These are phyloP conservation scores for Hirsutella thompsonii DNA, from an alignment of 2,329 filamentous ascomycete genomes.

Conservation along the genomic window DNA sequence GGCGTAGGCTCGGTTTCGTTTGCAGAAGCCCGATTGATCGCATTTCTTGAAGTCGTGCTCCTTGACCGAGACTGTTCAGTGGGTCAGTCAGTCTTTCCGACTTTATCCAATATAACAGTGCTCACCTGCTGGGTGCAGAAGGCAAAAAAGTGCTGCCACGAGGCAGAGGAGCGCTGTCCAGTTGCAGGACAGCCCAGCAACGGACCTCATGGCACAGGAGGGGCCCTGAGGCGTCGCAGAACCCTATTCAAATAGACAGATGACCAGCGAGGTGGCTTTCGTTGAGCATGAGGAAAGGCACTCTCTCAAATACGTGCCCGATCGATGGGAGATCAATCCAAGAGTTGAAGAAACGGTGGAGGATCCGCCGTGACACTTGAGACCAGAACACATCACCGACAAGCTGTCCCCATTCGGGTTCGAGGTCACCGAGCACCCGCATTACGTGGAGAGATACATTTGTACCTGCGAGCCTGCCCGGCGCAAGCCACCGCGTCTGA, in stretches of 20 bases:
- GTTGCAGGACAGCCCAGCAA: slow-evolving; percentile 36
- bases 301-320: neutral
- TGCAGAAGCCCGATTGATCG: slow-evolving; percentile 91
- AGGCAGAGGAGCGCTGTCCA: slow-evolving; percentile 55
- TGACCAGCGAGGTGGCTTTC: neutral
- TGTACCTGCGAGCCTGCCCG: neutral
- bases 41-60: slow-evolving; percentile 97
- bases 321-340: neutral
- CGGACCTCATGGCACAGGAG: slow-evolving; percentile 34
- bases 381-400: too few relatives aligned
- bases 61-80: slow-evolving; percentile 62
- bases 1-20: slow-evolving; percentile 82
- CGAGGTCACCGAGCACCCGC: neutral
- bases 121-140: slow-evolving; percentile 55
- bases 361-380: neutral
- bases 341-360: neutral
- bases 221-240: slow-evolving; percentile 6
- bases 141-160: slow-evolving; percentile 41
- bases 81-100: neutral
- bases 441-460: neutral
- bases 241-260: neutral
- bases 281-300: neutral
- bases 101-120: neutral
- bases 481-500: neutral
- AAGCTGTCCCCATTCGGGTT: neutral